Evolutionary conservation across 2,329 filamentous ascomycete genomes (phyloP).

Genomic region (Teratosphaeria gauchensis): DNA sequence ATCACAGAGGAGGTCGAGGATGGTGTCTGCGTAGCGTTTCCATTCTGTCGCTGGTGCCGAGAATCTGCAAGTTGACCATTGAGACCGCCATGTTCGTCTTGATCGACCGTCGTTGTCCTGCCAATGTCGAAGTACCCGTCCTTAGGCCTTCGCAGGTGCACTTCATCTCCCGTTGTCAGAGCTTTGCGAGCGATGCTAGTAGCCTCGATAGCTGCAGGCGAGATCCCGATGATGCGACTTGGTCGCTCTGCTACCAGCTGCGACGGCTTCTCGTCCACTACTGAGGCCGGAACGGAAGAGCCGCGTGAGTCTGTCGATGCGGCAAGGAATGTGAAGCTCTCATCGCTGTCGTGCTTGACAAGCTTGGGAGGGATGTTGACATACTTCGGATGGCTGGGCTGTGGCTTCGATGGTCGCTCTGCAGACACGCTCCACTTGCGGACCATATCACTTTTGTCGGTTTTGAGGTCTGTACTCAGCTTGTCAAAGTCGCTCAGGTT

Average conservation of each 20-base stretch:
- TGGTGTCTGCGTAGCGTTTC: not conserved
- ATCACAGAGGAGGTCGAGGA: not conserved
- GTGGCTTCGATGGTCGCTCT: slow-evolving; percentile 17
- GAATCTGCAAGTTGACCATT: not conserved
- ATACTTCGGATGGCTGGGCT: slow-evolving; percentile 11
- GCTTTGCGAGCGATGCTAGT: not conserved
- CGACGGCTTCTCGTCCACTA: slow-evolving; percentile 23
- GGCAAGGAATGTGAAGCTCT: slow-evolving; percentile 16
- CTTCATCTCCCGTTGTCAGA: slow-evolving; percentile 7
- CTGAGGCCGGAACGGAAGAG: slow-evolving; percentile 44
- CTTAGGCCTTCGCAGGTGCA: slow-evolving; percentile 6
- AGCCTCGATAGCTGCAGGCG: not conserved
- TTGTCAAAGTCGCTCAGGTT: slow-evolving; percentile 17
- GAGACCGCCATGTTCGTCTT: not conserved
- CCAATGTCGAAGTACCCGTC: slow-evolving; percentile 9
- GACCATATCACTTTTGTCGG: slow-evolving; percentile 11
- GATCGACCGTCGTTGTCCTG: not conserved
- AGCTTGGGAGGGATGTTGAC: slow-evolving; percentile 28
- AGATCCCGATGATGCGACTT: not conserved
- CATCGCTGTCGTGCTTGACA: slow-evolving; percentile 46
- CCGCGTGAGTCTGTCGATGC: slow-evolving; percentile 45
- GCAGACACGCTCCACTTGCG: slow-evolving; percentile 18
- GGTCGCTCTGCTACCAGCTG: not conserved
- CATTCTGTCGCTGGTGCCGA: not conserved
- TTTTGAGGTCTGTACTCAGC: slow-evolving; percentile 8